phyloP scores from a whole-genome alignment of 345 rosid genomes.

The Hirschfeldia incana region DNA sequence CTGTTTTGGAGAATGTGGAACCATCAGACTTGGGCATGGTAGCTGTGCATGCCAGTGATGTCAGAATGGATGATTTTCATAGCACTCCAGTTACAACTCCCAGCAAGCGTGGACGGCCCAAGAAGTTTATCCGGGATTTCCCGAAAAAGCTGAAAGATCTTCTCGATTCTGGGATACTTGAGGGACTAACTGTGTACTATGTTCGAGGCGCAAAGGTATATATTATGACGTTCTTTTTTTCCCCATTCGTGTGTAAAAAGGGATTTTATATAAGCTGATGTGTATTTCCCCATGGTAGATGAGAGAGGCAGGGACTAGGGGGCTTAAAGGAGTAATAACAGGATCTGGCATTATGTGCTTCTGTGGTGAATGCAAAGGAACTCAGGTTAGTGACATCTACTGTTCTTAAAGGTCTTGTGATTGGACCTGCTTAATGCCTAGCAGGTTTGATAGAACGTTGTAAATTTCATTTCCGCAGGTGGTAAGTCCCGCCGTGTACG shows the following conservation, averaged over 20 bases:
- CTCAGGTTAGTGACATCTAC: constrained; percentile 48
- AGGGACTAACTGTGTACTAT: constrained; percentile 68
- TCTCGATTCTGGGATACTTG: constrained; percentile 73
- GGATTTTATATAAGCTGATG: constrained; percentile 5
- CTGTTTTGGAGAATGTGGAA: neutral
- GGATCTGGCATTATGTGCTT: constrained; percentile 74
- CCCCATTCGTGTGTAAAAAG: neutral
- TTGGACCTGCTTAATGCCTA: neutral
- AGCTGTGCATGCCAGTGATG: constrained; percentile 24
- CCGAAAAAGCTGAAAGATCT: constrained; percentile 65
- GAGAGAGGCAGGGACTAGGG: constrained; percentile 47
- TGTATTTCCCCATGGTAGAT: constrained; percentile 36
- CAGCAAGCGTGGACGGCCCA: constrained; percentile 46
- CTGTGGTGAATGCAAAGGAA: constrained; percentile 66
- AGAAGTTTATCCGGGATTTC: constrained; percentile 47
- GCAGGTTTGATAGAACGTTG: neutral
- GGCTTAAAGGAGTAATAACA: constrained; percentile 61
- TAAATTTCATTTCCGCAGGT: constrained; percentile 44
- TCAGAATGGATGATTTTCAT: constrained; percentile 6
- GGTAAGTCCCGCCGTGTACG: constrained; percentile 58
- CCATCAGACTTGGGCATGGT: constrained; percentile 23
- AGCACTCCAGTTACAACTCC: constrained; percentile 26
- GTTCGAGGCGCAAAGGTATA: constrained; percentile 66
- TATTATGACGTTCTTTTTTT: neutral
- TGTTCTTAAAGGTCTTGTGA: constrained; percentile 6